Percentiles rank a stretch among this genome's conserved stretches.
Conservation (phyloP, 208 protist species). For the Naegleria gruberi region DNA sequence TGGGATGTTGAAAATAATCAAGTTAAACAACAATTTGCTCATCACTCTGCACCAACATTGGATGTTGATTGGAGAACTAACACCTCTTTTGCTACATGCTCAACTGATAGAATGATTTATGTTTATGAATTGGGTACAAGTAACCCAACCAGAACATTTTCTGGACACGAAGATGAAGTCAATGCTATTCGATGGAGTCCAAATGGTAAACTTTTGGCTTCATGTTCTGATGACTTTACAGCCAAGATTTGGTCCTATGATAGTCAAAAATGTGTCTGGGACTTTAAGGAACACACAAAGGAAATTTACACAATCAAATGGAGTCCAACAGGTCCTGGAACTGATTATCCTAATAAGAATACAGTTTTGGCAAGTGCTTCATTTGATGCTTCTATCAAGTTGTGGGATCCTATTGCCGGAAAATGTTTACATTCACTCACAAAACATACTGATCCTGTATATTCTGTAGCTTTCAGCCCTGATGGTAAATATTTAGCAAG, state of each 20-base stretch:
- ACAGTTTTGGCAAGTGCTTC: slow-evolving; percentile 52
- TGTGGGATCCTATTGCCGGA: slow-evolving; percentile 52
- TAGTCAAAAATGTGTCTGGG: slow-evolving; percentile 36
- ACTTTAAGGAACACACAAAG: slow-evolving; percentile 50
- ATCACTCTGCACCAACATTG: slow-evolving; percentile 50
- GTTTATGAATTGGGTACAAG: slow-evolving; percentile 53
- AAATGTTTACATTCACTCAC: slow-evolving; percentile 43
- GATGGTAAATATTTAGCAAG: slow-evolving; percentile 58
- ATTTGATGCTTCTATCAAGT: slow-evolving; percentile 54
- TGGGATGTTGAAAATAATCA: slow-evolving; percentile 47
- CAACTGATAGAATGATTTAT: slow-evolving; percentile 60
- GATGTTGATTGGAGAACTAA: slow-evolving; percentile 74
- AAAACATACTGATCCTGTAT: slow-evolving; percentile 40
- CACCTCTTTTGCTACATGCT: slow-evolving; percentile 64
- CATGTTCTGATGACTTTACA: slow-evolving; percentile 73
- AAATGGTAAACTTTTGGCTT: slow-evolving; percentile 57
- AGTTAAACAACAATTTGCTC: background rate
- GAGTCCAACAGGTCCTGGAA: slow-evolving; percentile 37
- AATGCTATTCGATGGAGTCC: slow-evolving; percentile 75
- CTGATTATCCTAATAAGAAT: slow-evolving; percentile 45
- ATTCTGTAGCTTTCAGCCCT: slow-evolving; percentile 34
- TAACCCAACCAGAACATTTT: slow-evolving; percentile 36
- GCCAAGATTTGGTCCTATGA: slow-evolving; percentile 59
- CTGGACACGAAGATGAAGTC: slow-evolving; percentile 61
- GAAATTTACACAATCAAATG: slow-evolving; percentile 66